Percentiles rank a stretch among this genome's conserved stretches.
Evolutionary conservation across 208 protist genomes (phyloP).

Genomic region (Crithidia brevicula): DNA sequence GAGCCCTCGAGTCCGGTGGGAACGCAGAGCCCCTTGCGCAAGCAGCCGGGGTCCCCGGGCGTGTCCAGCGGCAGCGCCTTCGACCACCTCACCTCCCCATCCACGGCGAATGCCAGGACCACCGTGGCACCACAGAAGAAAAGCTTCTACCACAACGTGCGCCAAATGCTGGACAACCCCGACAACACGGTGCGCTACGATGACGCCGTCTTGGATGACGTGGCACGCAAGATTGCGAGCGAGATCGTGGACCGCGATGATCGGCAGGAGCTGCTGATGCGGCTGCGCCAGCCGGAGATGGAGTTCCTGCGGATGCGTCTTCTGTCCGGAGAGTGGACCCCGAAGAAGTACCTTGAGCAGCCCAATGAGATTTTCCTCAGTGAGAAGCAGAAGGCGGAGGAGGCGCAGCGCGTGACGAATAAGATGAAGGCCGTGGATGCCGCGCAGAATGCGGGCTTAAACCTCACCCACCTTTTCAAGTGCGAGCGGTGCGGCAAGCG

Average conservation of each 20-base stretch:
- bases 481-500: conserved; percentile 86
- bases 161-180: conserved; percentile 62
- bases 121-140: conserved; percentile 11
- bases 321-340: conserved; percentile 85
- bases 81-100: conserved; percentile 11
- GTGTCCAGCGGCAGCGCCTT: conserved; percentile 21
- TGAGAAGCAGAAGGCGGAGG: conserved; percentile 86
- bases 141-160: conserved; percentile 52
- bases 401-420: conserved; percentile 84
- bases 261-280: conserved; percentile 83
- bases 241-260: conserved; percentile 79
- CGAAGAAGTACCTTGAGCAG: conserved; percentile 91
- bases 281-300: conserved; percentile 80
- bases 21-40: conserved; percentile 20
- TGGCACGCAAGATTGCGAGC: conserved; percentile 50
- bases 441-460: conserved; percentile 44
- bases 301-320: conserved; percentile 88
- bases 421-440: conserved; percentile 90
- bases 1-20: conserved; percentile 21
- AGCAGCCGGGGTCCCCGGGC: not conserved
- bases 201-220: conserved; percentile 39
- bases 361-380: conserved; percentile 95
- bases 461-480: conserved; percentile 69
- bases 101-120: conserved; percentile 3
- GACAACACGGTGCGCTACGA: conserved; percentile 38